Evolutionary conservation across 2,329 filamentous ascomycete species (phyloP).

Genomic region (Teratosphaeria epicoccoides): DNA sequence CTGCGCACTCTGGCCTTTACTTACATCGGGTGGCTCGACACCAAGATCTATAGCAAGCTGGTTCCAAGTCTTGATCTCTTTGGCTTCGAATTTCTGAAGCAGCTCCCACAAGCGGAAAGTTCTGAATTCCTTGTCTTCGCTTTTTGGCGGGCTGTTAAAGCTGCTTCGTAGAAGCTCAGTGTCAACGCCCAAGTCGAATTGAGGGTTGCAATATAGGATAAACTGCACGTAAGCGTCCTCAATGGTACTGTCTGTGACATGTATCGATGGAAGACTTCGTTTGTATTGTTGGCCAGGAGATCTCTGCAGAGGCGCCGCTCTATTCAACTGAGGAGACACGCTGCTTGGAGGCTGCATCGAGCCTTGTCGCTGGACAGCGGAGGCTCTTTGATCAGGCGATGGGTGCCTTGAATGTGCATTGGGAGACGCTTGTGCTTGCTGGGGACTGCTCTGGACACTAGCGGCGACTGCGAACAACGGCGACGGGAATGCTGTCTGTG

Average conservation of each 20-base stretch:
- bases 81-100: slow-evolving; percentile 65
- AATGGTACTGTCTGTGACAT: slow-evolving; percentile 59
- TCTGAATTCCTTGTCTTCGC: slow-evolving; percentile 76
- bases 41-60: slow-evolving; percentile 79
- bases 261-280: slow-evolving; percentile 48
- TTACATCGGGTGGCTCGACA: slow-evolving; percentile 69
- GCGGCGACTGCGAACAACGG: slow-evolving; percentile 19
- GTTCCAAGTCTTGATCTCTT: slow-evolving; percentile 87
- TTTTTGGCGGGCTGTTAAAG: slow-evolving; percentile 72
- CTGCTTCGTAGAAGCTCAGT: slow-evolving; percentile 60
- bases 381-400: slow-evolving; percentile 8
- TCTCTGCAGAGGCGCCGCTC: slow-evolving; percentile 5
- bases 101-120: slow-evolving; percentile 68
- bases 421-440: slow-evolving; percentile 10
- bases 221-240: slow-evolving; percentile 76
- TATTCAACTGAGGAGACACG: slow-evolving; percentile 12
- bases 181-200: slow-evolving; percentile 58
- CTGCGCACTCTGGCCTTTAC: slow-evolving; percentile 71
- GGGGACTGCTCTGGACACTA: slow-evolving; percentile 13
- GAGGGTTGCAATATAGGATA: slow-evolving; percentile 84
- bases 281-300: slow-evolving; percentile 32
- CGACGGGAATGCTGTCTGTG: slow-evolving; percentile 12
- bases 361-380: slow-evolving; percentile 7
- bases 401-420: not conserved
- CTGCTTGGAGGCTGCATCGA: slow-evolving; percentile 16